Evolutionary conservation across 805 yeast genomes (phyloP).

Genomic region (Candida jianshihensis): DNA sequence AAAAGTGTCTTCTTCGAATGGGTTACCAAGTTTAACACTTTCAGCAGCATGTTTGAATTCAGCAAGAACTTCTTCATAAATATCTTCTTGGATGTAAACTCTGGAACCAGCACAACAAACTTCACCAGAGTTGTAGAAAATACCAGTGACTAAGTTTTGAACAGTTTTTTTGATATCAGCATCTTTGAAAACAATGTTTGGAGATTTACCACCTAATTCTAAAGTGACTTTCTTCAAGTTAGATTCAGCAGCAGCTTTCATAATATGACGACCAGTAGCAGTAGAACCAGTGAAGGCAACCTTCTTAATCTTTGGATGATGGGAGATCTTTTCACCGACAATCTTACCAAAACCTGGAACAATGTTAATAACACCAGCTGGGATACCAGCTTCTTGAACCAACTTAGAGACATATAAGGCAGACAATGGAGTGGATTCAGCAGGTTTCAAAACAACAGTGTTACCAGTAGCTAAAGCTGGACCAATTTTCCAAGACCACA

Average conservation of each 20-base stretch:
- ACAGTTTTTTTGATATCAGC: conserved; percentile 64
- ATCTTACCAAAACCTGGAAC: conserved; percentile 81
- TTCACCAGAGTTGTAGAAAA: conserved; percentile 86
- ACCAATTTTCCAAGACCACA: conserved; percentile 93
- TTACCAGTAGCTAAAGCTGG: conserved; percentile 92
- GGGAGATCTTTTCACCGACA: conserved; percentile 75
- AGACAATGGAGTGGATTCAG: conserved; percentile 88
- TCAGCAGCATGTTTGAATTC: conserved; percentile 46
- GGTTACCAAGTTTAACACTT: conserved; percentile 64
- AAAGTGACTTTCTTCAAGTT: conserved; percentile 75
- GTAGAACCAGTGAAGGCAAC: conserved; percentile 95
- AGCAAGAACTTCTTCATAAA: conserved; percentile 59
- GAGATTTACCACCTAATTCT: conserved; percentile 88
- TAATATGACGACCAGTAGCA: conserved; percentile 71
- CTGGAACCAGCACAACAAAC: conserved; percentile 92
- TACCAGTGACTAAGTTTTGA: conserved; percentile 63
- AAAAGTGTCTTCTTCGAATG: conserved; percentile 62
- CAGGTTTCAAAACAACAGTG: conserved; percentile 80
- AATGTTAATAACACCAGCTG: conserved; percentile 85
- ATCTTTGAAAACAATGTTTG: conserved; percentile 76
- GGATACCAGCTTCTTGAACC: conserved; percentile 78
- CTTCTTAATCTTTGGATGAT: conserved; percentile 78
- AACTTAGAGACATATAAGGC: conserved; percentile 70
- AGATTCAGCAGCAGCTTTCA: conserved; percentile 62
- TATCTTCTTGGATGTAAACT: conserved; percentile 67